Conservation (phyloP, 257 asterid species). For the Paraleonurus japonicus region DNA sequence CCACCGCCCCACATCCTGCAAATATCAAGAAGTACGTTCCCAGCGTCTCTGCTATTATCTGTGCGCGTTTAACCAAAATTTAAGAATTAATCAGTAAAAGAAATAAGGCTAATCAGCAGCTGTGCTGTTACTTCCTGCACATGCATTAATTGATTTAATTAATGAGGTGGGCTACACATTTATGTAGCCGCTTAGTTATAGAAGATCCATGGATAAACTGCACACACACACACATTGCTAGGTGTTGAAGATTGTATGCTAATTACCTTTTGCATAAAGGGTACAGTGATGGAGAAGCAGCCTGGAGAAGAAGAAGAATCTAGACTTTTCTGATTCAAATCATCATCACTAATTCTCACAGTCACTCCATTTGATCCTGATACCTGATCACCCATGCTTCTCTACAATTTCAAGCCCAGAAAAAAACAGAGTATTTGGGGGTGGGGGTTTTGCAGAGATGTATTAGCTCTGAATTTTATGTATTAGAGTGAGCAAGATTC, state of each 20-base stretch:
- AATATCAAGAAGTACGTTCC: slow-evolving; percentile 83
- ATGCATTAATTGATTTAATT: not conserved
- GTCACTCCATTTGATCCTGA: slow-evolving; percentile 44
- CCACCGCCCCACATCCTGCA: slow-evolving; percentile 71
- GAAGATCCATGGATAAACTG: no score
- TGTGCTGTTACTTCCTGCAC: no score
- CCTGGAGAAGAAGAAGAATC: slow-evolving; percentile 35
- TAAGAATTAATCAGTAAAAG: no score
- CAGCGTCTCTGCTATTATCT: slow-evolving; percentile 76
- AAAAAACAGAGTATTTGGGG: not conserved
- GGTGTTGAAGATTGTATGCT: not conserved
- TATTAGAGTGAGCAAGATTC: not conserved
- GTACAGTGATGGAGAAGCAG: slow-evolving; percentile 43
- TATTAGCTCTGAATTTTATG: not conserved
- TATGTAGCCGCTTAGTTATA: not conserved
- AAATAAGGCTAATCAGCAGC: not conserved
- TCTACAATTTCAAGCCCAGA: not conserved
- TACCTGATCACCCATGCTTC: slow-evolving; percentile 49
- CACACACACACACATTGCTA: not conserved
- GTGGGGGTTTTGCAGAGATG: not conserved
- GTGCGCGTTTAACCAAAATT: not conserved
- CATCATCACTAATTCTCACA: slow-evolving; percentile 45
- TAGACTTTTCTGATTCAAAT: not conserved
- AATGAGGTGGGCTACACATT: not conserved
- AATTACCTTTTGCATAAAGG: slow-evolving; percentile 74